Percentiles rank a stretch among this genome's conserved stretches.
Conservation (phyloP, 2,329 filamentous ascomycete species). For the Talaromyces amestolkiae region DNA sequence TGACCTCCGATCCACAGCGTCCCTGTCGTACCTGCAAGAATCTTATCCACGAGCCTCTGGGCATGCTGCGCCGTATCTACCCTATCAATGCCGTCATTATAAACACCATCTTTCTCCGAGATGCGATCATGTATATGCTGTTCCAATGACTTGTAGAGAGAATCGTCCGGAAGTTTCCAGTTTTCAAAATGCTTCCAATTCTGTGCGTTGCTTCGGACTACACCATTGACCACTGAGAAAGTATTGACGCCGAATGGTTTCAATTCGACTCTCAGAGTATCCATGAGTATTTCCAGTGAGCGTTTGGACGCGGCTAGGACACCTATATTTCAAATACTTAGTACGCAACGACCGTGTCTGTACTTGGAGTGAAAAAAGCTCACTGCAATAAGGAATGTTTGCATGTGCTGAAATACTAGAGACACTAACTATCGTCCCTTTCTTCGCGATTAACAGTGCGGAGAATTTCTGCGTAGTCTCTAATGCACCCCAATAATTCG, state of each 20-base stretch:
- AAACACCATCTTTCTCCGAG: slow-evolving; percentile 2
- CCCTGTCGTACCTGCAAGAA: slow-evolving; percentile 22
- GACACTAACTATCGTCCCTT: too few relatives aligned
- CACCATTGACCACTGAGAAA: slow-evolving; percentile 23
- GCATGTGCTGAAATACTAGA: slow-evolving; percentile 18
- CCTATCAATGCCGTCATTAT: slow-evolving; percentile 8
- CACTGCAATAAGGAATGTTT: slow-evolving; percentile 31
- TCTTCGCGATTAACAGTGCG: too few relatives aligned
- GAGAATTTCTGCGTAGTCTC: too few relatives aligned
- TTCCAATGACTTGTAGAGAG: slow-evolving; percentile 22
- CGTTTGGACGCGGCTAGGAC: slow-evolving; percentile 26
- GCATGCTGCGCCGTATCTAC: slow-evolving; percentile 21
- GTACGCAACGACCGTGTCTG: background rate
- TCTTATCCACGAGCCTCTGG: slow-evolving; percentile 24
- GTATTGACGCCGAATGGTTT: slow-evolving; percentile 27
- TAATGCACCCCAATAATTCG: slow-evolving; percentile 49
- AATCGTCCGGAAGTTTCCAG: slow-evolving; percentile 22
- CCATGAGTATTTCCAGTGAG: slow-evolving; percentile 23
- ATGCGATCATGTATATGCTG: slow-evolving; percentile 16
- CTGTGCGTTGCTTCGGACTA: slow-evolving; percentile 22
- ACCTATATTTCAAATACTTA: background rate
- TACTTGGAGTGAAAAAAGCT: slow-evolving; percentile 20
- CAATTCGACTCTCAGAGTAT: slow-evolving; percentile 27
- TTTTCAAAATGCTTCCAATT: slow-evolving; percentile 10
- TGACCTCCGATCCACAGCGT: slow-evolving; percentile 5